Evolutionary conservation across 371 early-diverging fungal species (phyloP).

Genomic region (Chytridiales sp.): DNA sequence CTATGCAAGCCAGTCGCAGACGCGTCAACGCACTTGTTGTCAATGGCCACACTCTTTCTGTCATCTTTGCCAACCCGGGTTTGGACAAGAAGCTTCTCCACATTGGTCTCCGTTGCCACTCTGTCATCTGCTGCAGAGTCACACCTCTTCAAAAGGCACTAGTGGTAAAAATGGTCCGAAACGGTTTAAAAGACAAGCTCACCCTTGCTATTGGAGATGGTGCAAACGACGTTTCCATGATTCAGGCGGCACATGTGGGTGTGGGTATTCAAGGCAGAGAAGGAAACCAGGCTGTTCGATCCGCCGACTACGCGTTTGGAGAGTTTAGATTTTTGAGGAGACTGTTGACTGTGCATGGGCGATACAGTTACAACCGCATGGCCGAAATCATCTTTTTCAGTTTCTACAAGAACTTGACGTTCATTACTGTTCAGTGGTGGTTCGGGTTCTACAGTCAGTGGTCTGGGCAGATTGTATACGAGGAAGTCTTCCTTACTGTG

Average conservation of each 20-base stretch:
- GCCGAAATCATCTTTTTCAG: slow-evolving; percentile 43
- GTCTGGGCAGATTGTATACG: slow-evolving; percentile 44
- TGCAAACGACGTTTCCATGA: slow-evolving; percentile 73
- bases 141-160: slow-evolving; percentile 63
- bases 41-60: slow-evolving; percentile 27
- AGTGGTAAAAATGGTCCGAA: slow-evolving; percentile 52
- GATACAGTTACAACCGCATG: slow-evolving; percentile 45
- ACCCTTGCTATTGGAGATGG: slow-evolving; percentile 69
- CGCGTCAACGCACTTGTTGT: slow-evolving; percentile 32
- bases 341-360: slow-evolving; percentile 53
- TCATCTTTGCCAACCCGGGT: slow-evolving; percentile 26
- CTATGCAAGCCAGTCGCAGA: background rate
- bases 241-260: slow-evolving; percentile 65
- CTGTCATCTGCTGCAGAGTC: slow-evolving; percentile 57
- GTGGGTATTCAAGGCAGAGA: slow-evolving; percentile 72
- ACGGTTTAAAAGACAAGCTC: slow-evolving; percentile 33
- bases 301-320: slow-evolving; percentile 63
- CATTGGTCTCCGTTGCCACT: slow-evolving; percentile 32
- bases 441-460: slow-evolving; percentile 46
- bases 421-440: slow-evolving; percentile 46
- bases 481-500: slow-evolving; percentile 48
- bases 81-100: slow-evolving; percentile 31
- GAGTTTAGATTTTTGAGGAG: slow-evolving; percentile 55
- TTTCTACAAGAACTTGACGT: slow-evolving; percentile 56
- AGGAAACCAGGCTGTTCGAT: slow-evolving; percentile 67